Evolutionary conservation across 1,284 basidiomycete species (phyloP).

Genomic region (Coniophora puteana): DNA sequence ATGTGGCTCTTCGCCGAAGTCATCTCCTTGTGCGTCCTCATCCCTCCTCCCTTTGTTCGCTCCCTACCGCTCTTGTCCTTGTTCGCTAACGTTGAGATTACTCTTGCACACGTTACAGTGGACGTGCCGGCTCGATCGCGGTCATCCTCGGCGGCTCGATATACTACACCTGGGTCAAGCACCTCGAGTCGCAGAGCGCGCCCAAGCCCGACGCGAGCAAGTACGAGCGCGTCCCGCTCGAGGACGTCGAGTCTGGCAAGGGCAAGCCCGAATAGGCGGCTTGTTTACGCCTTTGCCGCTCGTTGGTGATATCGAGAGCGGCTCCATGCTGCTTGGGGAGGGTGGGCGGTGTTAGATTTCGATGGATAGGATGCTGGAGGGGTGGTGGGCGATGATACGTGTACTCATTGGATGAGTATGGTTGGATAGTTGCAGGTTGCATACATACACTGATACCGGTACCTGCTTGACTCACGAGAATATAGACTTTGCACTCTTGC

Average conservation of each 20-base stretch:
- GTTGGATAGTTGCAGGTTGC: too few relatives aligned
- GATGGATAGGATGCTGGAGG: too few relatives aligned
- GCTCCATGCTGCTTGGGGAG: too few relatives aligned
- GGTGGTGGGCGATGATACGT: too few relatives aligned
- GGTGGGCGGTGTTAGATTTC: too few relatives aligned
- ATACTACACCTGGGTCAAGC: slow-evolving; percentile 85
- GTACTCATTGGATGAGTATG: too few relatives aligned
- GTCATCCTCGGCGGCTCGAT: slow-evolving; percentile 79
- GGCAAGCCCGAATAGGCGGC: slow-evolving; percentile 27
- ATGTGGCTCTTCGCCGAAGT: slow-evolving; percentile 74
- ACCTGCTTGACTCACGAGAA: too few relatives aligned
- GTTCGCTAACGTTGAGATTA: slow-evolving; percentile 9
- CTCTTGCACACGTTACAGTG: slow-evolving; percentile 40
- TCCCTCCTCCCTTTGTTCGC: slow-evolving; percentile 5
- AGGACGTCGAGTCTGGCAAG: slow-evolving; percentile 47
- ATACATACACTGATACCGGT: too few relatives aligned
- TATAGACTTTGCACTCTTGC: too few relatives aligned
- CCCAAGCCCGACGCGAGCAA: slow-evolving; percentile 21
- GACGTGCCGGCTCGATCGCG: slow-evolving; percentile 74
- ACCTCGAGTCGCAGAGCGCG: slow-evolving; percentile 52
- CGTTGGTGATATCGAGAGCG: too few relatives aligned
- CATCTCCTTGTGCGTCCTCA: slow-evolving; percentile 61
- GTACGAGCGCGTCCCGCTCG: slow-evolving; percentile 48
- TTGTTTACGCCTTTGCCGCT: too few relatives aligned
- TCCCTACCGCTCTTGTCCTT: slow-evolving; percentile 1